Base-by-base conservation (phyloP, 176 grass and related monocot species). In the Rhynchospora tenuis region DNA sequence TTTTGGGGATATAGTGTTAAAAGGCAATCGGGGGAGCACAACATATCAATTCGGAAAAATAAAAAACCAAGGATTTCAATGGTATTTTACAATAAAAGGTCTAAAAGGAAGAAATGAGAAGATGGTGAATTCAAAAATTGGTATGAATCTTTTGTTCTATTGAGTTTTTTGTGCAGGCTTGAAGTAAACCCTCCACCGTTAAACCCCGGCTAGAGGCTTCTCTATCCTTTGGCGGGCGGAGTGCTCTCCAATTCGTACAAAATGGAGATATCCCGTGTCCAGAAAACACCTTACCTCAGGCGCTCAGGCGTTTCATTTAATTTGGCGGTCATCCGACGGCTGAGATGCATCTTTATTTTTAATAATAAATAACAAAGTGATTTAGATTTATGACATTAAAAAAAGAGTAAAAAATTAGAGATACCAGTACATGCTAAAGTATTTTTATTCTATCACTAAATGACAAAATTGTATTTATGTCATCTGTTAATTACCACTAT, bases 1-100 rank as follows among this genome's bases (percentile, higher is more conserved):
- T 79, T 86, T 28, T 43, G 59, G 0, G 81, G 13, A 12, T 46
- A 72, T 9, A 68, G 77, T 20, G 60, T 76, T 24, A 74, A 78
- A 77, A 89, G 82, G 83, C 86, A 78, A 68, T 90, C 82, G 43
- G 82, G 89, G 8, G 86, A 85, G 48, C 64, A 73, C 82, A 87
- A 81, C 94, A 97, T 97, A 78, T 85, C 70, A 78, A 85, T 58
- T 22, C 38, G 63, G 50, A 55, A 24, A 20, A 24, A 20, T 70
- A 1, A 13, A 44, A 84, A 56, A 70, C 11, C 64, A 19, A 58
- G 14, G 20, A 58, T 12, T 58, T 80, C 17, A 44, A 3, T 7
- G 33, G 19, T 31, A 64, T 82, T 51, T 38, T 14, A 7, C 9
- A 31, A 42, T 14, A 59, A 6, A 19, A 45, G 23, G 16, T 56